A percentile compares a stretch with the other conserved stretches of the same genome.
Conservation (phyloP, 1,139 yeast species). For the Petasospora fabianii region DNA sequence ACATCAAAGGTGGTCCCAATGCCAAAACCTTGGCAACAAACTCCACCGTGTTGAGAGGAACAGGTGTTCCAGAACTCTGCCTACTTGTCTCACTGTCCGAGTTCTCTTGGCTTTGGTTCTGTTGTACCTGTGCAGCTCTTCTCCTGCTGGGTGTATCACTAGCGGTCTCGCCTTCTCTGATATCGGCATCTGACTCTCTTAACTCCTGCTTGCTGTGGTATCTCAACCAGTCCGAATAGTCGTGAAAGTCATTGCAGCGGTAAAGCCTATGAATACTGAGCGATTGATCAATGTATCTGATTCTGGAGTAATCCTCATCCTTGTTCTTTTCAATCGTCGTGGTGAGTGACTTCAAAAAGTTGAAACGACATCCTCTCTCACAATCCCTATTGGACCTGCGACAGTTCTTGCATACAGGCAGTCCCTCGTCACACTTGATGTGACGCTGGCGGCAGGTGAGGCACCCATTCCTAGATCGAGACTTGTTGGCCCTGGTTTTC, state of each 20-base stretch:
- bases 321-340: constrained; percentile 3
- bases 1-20: neutral
- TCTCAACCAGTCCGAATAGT: constrained; percentile 19
- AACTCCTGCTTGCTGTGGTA: constrained; percentile 19
- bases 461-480: constrained; percentile 39
- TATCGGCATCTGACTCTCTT: constrained; percentile 20
- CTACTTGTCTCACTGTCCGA: constrained; percentile 17
- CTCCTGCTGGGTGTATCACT: constrained; percentile 6
- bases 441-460: constrained; percentile 44
- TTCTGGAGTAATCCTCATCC: constrained; percentile 1
- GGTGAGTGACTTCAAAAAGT: constrained; percentile 16
- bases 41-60: constrained; percentile 4
- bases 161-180: constrained; percentile 10
- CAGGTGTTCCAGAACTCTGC: constrained; percentile 5
- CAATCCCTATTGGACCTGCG: constrained; percentile 35
- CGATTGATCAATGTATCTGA: constrained; percentile 24
- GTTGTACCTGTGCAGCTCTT: constrained; percentile 1
- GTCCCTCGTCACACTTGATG: constrained; percentile 44
- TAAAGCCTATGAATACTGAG: constrained; percentile 18
- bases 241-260: constrained; percentile 17
- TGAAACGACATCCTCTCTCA: constrained; percentile 19
- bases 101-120: constrained; percentile 2
- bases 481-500: constrained; percentile 7
- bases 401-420: constrained; percentile 41
- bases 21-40: constrained; percentile 13